Conservation (phyloP, 129 eudicot species). For the Flaveria ramosissima region DNA sequence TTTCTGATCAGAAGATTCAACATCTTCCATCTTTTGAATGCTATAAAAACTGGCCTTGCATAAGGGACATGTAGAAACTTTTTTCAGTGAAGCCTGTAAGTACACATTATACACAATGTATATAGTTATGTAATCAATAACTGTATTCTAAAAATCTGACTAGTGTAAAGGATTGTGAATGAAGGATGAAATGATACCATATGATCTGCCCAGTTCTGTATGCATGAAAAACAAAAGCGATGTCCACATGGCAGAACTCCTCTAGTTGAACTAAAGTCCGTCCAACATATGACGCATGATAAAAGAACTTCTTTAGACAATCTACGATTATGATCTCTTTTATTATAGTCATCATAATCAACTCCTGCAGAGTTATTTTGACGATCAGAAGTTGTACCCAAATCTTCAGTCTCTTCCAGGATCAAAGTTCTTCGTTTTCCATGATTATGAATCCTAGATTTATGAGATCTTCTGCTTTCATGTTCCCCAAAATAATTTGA, state of each 20-base stretch:
- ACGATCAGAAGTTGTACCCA: slow-evolving; percentile 29
- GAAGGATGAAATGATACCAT: slow-evolving; percentile 47
- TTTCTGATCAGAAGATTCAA: slow-evolving; percentile 68
- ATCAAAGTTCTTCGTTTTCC: slow-evolving; percentile 29
- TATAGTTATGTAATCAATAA: background rate
- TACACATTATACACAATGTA: background rate
- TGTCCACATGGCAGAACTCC: slow-evolving; percentile 98
- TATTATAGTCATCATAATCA: slow-evolving; percentile 27
- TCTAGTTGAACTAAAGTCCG: slow-evolving; percentile 77
- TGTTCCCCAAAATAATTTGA: slow-evolving; percentile 32
- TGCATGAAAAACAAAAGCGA: slow-evolving; percentile 94
- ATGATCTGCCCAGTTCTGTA: slow-evolving; percentile 92
- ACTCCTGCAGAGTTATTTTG: slow-evolving; percentile 21
- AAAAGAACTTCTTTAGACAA: slow-evolving; percentile 42
- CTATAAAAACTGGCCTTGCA: slow-evolving; percentile 76
- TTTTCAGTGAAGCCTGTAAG: slow-evolving; percentile 61
- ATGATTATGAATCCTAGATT: slow-evolving; percentile 22
- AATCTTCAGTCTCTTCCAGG: slow-evolving; percentile 43
- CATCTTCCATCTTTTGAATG: slow-evolving; percentile 81
- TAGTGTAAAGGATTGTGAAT: slow-evolving; percentile 3
- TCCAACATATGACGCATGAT: slow-evolving; percentile 95
- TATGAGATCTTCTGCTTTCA: slow-evolving; percentile 26
- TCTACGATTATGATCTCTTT: slow-evolving; percentile 26
- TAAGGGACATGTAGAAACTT: slow-evolving; percentile 78
- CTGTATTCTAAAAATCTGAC: slow-evolving; percentile 17